Evolutionary conservation across 192 early-diverging fungal genomes (phyloP).

Genomic region (Mortierella antarctica): DNA sequence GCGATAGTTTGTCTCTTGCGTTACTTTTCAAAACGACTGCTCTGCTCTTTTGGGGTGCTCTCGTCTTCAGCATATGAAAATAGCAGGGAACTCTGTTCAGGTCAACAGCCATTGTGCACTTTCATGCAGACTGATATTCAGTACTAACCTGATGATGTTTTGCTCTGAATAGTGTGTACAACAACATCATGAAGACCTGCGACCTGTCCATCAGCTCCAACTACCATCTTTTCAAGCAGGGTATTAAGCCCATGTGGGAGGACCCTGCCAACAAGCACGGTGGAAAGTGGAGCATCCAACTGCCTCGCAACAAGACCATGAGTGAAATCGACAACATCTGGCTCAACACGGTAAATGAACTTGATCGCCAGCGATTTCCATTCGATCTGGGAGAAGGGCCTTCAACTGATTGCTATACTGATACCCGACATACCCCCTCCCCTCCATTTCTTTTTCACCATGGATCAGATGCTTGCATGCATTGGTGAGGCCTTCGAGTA

Average conservation of each 20-base stretch:
- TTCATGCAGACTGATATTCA: not conserved
- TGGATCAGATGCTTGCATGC: conserved; percentile 80
- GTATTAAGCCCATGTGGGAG: conserved; percentile 95
- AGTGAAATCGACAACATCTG: conserved; percentile 85
- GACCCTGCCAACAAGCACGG: conserved; percentile 90
- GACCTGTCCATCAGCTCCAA: conserved; percentile 83
- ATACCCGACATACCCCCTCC: not conserved
- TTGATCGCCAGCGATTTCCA: not conserved
- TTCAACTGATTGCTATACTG: not conserved
- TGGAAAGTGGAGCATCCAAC: conserved; percentile 88
- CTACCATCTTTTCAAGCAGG: conserved; percentile 95
- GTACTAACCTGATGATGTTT: conserved; percentile 14
- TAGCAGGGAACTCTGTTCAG: no score
- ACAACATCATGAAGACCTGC: conserved; percentile 84
- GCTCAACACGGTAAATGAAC: conserved; percentile 77
- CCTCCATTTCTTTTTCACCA: not conserved
- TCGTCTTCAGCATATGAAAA: no score
- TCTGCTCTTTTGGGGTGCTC: no score
- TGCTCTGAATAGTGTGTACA: conserved; percentile 67
- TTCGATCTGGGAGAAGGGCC: not conserved
- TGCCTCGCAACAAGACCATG: conserved; percentile 75
- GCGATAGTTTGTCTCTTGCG: not conserved
- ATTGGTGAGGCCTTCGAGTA: conserved; percentile 89
- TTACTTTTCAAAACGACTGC: no score
- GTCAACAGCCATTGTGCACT: not conserved